Percentiles rank a stretch among this genome's conserved stretches.
Evolutionary conservation across 2,329 filamentous ascomycete species (phyloP).

Genomic region (Diplodia corticola): DNA sequence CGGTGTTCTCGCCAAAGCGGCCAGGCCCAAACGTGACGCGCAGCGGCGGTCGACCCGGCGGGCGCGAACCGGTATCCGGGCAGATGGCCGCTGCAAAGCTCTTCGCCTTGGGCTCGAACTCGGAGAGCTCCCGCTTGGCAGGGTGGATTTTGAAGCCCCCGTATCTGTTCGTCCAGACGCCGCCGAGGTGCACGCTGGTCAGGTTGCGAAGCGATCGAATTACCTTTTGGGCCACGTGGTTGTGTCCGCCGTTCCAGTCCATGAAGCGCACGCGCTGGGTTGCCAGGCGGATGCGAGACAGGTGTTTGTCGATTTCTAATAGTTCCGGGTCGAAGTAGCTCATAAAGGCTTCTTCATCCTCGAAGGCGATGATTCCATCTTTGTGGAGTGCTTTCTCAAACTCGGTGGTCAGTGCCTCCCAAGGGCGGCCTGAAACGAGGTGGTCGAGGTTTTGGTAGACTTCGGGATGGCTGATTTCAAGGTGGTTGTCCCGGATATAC

Average conservation of each 20-base stretch:
- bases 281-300: neutral
- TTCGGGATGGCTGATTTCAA: neutral
- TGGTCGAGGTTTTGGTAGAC: neutral
- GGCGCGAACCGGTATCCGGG: too few species aligned
- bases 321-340: neutral
- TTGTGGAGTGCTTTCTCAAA: neutral
- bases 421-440: neutral
- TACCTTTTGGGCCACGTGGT: too few species aligned
- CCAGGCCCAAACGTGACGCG: neutral
- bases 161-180: neutral
- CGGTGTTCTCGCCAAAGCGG: neutral
- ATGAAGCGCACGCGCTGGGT: neutral
- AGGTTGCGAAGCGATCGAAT: too few species aligned
- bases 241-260: too few species aligned
- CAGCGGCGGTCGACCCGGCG: too few species aligned
- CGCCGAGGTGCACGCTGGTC: neutral
- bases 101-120: too few species aligned
- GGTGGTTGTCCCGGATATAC: rapidly evolving
- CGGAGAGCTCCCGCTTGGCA: too few species aligned
- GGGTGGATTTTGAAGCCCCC: neutral
- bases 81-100: too few species aligned
- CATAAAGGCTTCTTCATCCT: rapidly evolving
- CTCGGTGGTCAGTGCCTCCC: neutral
- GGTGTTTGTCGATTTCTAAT: rapidly evolving
- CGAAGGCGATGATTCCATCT: neutral